Evolutionary conservation across 768 basidiomycete genomes (phyloP).

Genomic region (Cystofilobasidium capitatum): DNA sequence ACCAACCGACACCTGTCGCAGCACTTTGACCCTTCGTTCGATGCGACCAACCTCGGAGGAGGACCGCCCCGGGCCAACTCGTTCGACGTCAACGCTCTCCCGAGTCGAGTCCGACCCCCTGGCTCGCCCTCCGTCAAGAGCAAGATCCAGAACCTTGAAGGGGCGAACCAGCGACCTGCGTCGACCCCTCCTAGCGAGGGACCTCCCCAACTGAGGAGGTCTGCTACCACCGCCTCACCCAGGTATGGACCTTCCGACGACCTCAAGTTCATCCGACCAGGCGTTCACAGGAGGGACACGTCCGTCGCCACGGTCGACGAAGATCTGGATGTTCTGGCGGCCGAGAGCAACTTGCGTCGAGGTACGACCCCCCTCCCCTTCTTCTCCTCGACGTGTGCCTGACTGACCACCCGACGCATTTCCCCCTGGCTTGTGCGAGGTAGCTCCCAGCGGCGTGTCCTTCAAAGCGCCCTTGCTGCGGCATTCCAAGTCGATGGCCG

Average conservation of each 20-base stretch:
- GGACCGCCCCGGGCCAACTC: conserved; percentile 3
- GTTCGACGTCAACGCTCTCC: neutral
- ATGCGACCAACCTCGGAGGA: neutral
- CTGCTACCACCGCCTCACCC: conserved; percentile 7
- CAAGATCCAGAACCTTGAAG: conserved; percentile 24
- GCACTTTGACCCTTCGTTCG: neutral
- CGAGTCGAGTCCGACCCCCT: neutral
- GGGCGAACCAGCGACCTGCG: neutral
- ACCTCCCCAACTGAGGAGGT: neutral
- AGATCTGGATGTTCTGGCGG: neutral
- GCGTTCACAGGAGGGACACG: neutral
- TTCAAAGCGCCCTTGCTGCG: conserved; percentile 26
- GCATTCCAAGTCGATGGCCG: neutral
- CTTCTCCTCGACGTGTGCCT: too few relatives aligned
- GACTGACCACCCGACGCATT: neutral
- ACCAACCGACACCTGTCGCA: neutral
- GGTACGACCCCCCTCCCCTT: too few relatives aligned
- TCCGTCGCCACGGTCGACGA: neutral
- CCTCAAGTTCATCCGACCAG: neutral
- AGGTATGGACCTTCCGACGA: neutral
- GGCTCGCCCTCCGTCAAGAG: conserved; percentile 19
- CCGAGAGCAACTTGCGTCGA: neutral
- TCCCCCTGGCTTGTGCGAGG: neutral
- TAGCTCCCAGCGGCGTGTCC: conserved; percentile 16
- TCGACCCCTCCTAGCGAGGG: neutral